Evolutionary conservation across 1,284 basidiomycete genomes (phyloP), one percentile per base, ranked within the genome.

Genomic region (Phylloboletellus chloephorus): DNA sequence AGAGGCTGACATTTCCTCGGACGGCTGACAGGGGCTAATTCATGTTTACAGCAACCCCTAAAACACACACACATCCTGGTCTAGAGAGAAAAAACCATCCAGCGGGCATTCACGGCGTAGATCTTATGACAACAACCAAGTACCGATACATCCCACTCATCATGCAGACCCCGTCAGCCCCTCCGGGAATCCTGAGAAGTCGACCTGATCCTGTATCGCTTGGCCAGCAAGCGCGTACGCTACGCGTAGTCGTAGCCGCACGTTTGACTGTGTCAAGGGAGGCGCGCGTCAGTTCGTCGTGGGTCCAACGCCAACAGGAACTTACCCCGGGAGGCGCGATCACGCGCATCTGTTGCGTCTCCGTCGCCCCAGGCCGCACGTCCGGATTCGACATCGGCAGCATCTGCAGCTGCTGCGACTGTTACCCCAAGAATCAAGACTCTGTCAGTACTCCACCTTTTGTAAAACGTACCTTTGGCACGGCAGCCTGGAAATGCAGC

Each of bases 371-470:
- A 0, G 91, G 84, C 11, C 65, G 68, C 17, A 98, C 73, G 39
- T 80, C 82, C 8, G 85, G 67, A 63, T 84, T 93, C 7, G 91
- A 93, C 82, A 98, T 98, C 5, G 95, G 90, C 45, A 93, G 76
- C 95, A 99, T 98, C 62, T 98, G 94, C 44, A 99, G 65, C 61
- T 97, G 94, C 69, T 98, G 95, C 0, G 92, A 92, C 92, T 96
- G 56, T 4, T n/a, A 32, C 9, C 37, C 41, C 13, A 41, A 31
- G n/a, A 40, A n/a, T 15, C 36, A 29, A 11, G 9, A 17, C 5
- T 13, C 17, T 9, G 6, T 44, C 25, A 37, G 24, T 21, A 43
- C 23, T 7, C 13, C 23, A 20, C 8, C 15, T 4, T 23, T 19
- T 21, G 17, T 15, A 5, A n/a, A 20, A 60, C 66, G 46, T 48